phyloP scores from a whole-genome alignment of 768 basidiomycete species.

The Xerocomellus intermedius region DNA sequence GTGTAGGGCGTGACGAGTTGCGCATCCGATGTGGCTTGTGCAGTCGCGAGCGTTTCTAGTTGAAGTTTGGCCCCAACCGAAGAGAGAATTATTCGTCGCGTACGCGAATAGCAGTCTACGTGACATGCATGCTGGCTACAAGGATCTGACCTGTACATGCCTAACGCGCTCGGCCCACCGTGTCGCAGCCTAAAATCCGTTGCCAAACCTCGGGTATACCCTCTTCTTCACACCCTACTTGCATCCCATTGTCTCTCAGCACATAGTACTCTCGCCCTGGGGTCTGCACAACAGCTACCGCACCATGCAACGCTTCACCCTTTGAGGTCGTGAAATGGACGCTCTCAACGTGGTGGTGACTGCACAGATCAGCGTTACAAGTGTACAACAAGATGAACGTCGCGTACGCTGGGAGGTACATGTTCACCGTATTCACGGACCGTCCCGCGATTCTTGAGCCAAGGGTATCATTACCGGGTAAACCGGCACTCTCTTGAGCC shows the following conservation, averaged over 20 bases:
- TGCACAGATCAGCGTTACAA: slow-evolving; percentile 25
- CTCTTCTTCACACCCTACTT: slow-evolving; percentile 74
- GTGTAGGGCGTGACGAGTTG: slow-evolving; percentile 42
- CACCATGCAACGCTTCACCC: slow-evolving; percentile 50
- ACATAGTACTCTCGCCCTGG: slow-evolving; percentile 66
- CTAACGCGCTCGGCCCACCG: slow-evolving; percentile 4
- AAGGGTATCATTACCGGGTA: slow-evolving; percentile 23
- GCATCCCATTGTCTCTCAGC: slow-evolving; percentile 73
- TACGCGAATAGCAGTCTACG: neutral
- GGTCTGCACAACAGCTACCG: slow-evolving; percentile 70
- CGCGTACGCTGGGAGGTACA: slow-evolving; percentile 69
- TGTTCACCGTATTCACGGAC: slow-evolving; percentile 45
- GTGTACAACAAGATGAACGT: neutral
- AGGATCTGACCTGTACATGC: neutral
- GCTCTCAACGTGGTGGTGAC: slow-evolving; percentile 77
- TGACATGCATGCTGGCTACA: neutral
- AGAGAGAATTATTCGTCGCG: neutral
- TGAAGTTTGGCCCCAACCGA: too few species aligned
- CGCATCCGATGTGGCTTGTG: slow-evolving; percentile 54
- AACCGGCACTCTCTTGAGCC: slow-evolving; percentile 67
- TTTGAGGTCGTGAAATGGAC: slow-evolving; percentile 55
- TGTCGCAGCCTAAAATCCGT: slow-evolving; percentile 51
- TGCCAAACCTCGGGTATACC: slow-evolving; percentile 65
- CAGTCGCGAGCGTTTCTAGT: slow-evolving; percentile 21
- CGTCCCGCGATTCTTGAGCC: slow-evolving; percentile 19